phyloP scores from a whole-genome alignment of 768 basidiomycete species.

The Megacollybia marginata region DNA sequence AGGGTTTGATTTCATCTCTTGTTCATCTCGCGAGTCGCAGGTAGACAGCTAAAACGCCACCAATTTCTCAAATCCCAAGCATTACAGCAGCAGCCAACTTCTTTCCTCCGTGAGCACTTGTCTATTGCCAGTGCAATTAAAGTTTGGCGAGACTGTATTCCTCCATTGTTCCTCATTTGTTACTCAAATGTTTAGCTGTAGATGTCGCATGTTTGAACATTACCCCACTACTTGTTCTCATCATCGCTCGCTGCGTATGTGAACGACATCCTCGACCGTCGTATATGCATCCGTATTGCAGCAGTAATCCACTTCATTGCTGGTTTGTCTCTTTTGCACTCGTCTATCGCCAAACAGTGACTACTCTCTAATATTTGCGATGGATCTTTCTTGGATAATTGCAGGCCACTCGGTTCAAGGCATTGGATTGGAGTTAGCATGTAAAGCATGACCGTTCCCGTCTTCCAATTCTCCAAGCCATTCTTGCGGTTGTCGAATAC shows the following conservation, averaged over 20 bases:
- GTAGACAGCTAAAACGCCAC: too few species aligned
- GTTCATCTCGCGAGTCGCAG: background rate
- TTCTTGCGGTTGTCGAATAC: constrained; percentile 15
- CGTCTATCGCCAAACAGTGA: constrained; percentile 14
- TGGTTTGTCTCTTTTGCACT: background rate
- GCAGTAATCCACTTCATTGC: constrained; percentile 41
- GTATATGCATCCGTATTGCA: constrained; percentile 42
- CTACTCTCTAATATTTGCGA: background rate
- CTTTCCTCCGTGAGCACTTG: background rate
- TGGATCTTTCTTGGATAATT: background rate
- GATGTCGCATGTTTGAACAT: constrained; percentile 8
- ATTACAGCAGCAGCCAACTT: too few species aligned
- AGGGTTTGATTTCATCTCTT: background rate
- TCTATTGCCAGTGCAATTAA: background rate
- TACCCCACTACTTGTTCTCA: constrained; percentile 38
- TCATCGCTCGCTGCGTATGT: constrained; percentile 40
- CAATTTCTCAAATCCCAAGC: too few species aligned
- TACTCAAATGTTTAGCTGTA: background rate
- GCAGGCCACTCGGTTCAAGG: background rate
- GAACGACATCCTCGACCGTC: constrained; percentile 42
- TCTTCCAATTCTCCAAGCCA: background rate
- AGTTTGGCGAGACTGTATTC: background rate
- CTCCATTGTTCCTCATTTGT: background rate
- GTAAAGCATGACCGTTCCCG: background rate
- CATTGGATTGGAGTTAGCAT: background rate